phyloP scores from a whole-genome alignment of 2,329 filamentous ascomycete species.

The Stemphylium lycopersici region DNA sequence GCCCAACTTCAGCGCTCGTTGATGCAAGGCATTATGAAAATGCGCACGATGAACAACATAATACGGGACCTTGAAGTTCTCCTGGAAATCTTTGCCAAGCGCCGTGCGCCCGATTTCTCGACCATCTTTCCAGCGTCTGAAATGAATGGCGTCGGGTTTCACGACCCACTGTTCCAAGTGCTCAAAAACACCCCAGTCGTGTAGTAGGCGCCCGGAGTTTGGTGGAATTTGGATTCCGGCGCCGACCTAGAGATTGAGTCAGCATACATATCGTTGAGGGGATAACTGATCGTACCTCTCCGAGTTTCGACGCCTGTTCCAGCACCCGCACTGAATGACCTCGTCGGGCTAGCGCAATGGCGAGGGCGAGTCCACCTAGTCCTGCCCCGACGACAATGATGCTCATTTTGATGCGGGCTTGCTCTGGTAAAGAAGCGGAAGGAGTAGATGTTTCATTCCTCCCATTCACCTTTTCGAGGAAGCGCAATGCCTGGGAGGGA shows the following conservation, averaged over 20 bases:
- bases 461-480: too few species aligned
- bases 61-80: constrained; percentile 16
- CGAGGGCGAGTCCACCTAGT: constrained; percentile 51
- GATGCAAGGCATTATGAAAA: constrained; percentile 15
- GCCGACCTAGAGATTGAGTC: constrained; percentile 7
- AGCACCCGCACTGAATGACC: constrained; percentile 23
- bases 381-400: constrained; percentile 51
- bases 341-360: constrained; percentile 49
- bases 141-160: constrained; percentile 54
- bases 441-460: too few species aligned
- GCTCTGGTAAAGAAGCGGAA: neutral
- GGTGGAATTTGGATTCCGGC: constrained; percentile 25
- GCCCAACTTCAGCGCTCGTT: constrained; percentile 12
- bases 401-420: neutral
- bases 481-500: too few species aligned
- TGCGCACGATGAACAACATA: constrained; percentile 23
- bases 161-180: constrained; percentile 8
- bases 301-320: constrained; percentile 46
- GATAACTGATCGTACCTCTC: constrained; percentile 7
- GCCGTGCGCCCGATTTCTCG: constrained; percentile 56
- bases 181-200: constrained; percentile 52
- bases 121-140: constrained; percentile 59
- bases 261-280: too few species aligned
- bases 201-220: constrained; percentile 52
- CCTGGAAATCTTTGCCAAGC: constrained; percentile 45